These are phyloP conservation scores for Pyrus betulifolia DNA, from an alignment of 306 rosid genomes.

Conservation along the genomic window DNA sequence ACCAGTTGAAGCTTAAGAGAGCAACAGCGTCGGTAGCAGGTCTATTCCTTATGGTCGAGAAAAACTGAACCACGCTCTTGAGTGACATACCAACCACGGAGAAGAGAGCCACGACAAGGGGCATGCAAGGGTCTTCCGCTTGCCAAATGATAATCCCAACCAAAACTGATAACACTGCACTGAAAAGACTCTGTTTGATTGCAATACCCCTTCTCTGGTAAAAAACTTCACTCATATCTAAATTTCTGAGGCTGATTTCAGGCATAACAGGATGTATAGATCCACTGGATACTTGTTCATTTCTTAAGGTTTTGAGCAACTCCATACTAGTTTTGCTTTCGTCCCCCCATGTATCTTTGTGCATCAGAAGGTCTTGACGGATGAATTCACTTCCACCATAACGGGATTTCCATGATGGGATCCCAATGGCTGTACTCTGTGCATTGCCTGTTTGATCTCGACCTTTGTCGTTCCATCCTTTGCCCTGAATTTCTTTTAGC, in stretches of 20 bases:
- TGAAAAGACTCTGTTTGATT: conserved; percentile 56
- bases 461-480: conserved; percentile 42
- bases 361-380: conserved; percentile 32
- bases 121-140: conserved; percentile 74
- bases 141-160: conserved; percentile 67
- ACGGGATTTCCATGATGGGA: conserved; percentile 34
- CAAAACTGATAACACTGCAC: conserved; percentile 52
- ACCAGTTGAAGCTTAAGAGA: conserved; percentile 80
- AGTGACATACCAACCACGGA: conserved; percentile 70
- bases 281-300: conserved; percentile 12
- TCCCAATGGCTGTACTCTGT: conserved; percentile 17
- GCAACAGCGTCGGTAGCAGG: conserved; percentile 74
- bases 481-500: conserved; percentile 49
- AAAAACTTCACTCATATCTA: conserved; percentile 5
- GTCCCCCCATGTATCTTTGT: conserved; percentile 30
- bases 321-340: conserved; percentile 26
- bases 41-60: conserved; percentile 48
- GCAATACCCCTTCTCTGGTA: conserved; percentile 44
- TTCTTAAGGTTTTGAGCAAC: conserved; percentile 33
- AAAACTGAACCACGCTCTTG: conserved; percentile 67
- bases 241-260: conserved; percentile 17
- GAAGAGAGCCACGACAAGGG: conserved; percentile 73
- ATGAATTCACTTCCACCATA: conserved; percentile 24
- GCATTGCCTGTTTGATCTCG: conserved; percentile 14
- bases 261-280: conserved; percentile 9